Evolutionary conservation across 2,329 filamentous ascomycete genomes (phyloP).

Genomic region (Fusarium buharicum): DNA sequence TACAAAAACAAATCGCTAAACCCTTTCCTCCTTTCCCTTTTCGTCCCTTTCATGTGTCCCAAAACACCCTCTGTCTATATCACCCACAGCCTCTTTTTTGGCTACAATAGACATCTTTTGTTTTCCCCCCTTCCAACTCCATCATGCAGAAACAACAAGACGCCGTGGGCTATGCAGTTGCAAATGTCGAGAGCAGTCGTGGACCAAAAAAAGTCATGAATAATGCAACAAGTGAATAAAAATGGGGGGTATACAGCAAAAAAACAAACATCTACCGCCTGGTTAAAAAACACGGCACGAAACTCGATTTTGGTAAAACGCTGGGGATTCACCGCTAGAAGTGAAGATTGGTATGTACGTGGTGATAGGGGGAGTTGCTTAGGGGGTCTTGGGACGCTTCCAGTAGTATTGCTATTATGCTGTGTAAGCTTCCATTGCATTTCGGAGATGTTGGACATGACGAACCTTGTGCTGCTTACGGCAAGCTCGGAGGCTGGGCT

Average conservation of each 20-base stretch:
- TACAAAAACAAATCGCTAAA: slow-evolving; percentile 10
- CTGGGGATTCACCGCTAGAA: slow-evolving; percentile 16
- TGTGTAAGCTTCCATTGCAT: slow-evolving; percentile 29
- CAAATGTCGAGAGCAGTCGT: slow-evolving; percentile 21
- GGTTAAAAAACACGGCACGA: slow-evolving; percentile 1
- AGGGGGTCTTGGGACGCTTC: slow-evolving; percentile 72
- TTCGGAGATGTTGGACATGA: background rate
- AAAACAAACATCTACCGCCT: slow-evolving; percentile 29
- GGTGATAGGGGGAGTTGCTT: slow-evolving; percentile 28
- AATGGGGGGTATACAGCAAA: slow-evolving; percentile 43
- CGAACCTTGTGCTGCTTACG: slow-evolving; percentile 97
- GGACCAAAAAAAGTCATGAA: slow-evolving; percentile 9
- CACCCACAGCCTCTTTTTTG: slow-evolving; percentile 2
- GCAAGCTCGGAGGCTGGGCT: slow-evolving; percentile 88
- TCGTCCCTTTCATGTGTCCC: too few relatives aligned
- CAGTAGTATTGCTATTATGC: slow-evolving; percentile 72
- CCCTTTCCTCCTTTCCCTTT: background rate
- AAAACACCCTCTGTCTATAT: slow-evolving; percentile 7
- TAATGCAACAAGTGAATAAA: slow-evolving; percentile 15
- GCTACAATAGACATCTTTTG: slow-evolving; percentile 1
- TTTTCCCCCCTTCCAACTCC: slow-evolving; percentile 32
- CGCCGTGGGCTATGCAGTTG: slow-evolving; percentile 45
- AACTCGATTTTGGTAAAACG: slow-evolving; percentile 15
- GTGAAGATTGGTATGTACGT: slow-evolving; percentile 25
- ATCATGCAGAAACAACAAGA: slow-evolving; percentile 38